Percentiles rank a stretch among this genome's conserved stretches.
Evolutionary conservation across 2,329 filamentous ascomycete genomes (phyloP).

Genomic region (Laburnicola sp.): DNA sequence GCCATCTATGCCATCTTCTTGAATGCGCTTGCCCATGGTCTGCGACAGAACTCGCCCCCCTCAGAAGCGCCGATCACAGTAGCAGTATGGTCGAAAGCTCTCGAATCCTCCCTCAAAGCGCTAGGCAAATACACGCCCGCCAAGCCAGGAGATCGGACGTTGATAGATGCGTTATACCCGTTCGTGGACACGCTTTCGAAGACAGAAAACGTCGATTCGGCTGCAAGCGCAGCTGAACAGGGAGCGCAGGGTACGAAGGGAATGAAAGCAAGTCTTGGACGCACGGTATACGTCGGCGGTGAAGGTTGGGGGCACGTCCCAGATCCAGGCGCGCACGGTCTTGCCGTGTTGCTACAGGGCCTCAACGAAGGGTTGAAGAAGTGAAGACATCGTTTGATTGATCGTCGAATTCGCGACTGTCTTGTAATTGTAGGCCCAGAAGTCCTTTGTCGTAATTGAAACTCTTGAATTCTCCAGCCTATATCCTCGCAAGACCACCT

Average conservation of each 20-base stretch:
- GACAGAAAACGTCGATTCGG: slow-evolving; percentile 68
- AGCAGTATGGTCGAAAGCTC: slow-evolving; percentile 65
- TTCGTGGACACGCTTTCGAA: slow-evolving; percentile 74
- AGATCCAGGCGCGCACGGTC: slow-evolving; percentile 75
- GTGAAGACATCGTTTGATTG: slow-evolving; percentile 35
- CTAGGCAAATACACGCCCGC: slow-evolving; percentile 87
- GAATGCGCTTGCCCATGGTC: slow-evolving; percentile 76
- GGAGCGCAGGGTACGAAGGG: slow-evolving; percentile 85
- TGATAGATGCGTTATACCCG: slow-evolving; percentile 86
- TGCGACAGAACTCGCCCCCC: slow-evolving; percentile 58
- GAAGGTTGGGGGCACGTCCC: slow-evolving; percentile 72
- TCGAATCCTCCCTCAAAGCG: slow-evolving; percentile 65
- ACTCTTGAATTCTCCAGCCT: slow-evolving; percentile 1
- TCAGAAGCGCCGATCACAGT: slow-evolving; percentile 51
- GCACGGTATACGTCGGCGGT: slow-evolving; percentile 80
- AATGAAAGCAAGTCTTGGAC: slow-evolving; percentile 86
- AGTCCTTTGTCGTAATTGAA: slow-evolving; percentile 26
- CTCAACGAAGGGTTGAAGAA: slow-evolving; percentile 61
- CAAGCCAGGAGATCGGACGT: slow-evolving; percentile 81
- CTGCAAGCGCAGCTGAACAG: slow-evolving; percentile 72
- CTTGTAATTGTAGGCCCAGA: slow-evolving; percentile 40
- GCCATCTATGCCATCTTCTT: slow-evolving; percentile 86
- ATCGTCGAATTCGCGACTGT: slow-evolving; percentile 28
- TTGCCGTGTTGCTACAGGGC: slow-evolving; percentile 81
- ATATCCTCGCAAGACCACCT: too few relatives aligned